Conservation (phyloP, 2,329 filamentous ascomycete species). For the Aspergillus proliferans region DNA sequence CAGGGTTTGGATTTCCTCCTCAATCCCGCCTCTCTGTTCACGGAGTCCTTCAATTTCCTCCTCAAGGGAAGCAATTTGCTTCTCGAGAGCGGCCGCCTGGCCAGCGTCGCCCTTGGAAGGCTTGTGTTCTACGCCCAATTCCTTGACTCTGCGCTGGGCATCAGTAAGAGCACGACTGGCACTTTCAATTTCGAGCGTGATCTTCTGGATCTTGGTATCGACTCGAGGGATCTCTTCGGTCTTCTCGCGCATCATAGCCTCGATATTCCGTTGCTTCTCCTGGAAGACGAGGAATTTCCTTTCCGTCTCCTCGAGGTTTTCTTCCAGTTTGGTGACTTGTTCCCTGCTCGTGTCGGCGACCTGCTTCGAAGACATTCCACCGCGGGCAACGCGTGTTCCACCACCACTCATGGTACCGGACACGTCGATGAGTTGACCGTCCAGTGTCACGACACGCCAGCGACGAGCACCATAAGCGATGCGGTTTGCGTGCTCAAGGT, state of each 20-base stretch:
- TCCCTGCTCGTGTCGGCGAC: conserved; percentile 82
- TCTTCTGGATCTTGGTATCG: conserved; percentile 87
- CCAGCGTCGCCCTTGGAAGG: conserved; percentile 73
- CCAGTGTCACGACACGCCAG: conserved; percentile 94
- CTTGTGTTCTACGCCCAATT: conserved; percentile 73
- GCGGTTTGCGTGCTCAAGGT: conserved; percentile 91
- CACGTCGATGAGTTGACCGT: conserved; percentile 93
- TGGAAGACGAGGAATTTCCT: conserved; percentile 77
- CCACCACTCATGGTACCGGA: conserved; percentile 99
- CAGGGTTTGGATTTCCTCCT: conserved; percentile 84
- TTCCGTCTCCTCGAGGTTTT: conserved; percentile 79
- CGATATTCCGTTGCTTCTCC: conserved; percentile 73
- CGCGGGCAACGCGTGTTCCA: conserved; percentile 81
- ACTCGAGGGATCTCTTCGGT: conserved; percentile 73
- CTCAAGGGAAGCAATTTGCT: conserved; percentile 68
- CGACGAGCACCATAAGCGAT: conserved; percentile 90
- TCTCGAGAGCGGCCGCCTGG: conserved; percentile 65
- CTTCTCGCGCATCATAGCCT: conserved; percentile 64
- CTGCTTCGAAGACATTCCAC: conserved; percentile 94
- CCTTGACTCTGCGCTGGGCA: conserved; percentile 75
- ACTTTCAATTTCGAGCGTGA: conserved; percentile 81
- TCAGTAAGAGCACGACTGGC: conserved; percentile 77
- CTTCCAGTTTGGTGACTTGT: conserved; percentile 79
- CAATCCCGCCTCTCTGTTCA: conserved; percentile 78
- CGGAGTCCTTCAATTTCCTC: conserved; percentile 74